Conservation (phyloP, 1,284 basidiomycete genomes). For the Cutaneotrichosporon sp. region DNA sequence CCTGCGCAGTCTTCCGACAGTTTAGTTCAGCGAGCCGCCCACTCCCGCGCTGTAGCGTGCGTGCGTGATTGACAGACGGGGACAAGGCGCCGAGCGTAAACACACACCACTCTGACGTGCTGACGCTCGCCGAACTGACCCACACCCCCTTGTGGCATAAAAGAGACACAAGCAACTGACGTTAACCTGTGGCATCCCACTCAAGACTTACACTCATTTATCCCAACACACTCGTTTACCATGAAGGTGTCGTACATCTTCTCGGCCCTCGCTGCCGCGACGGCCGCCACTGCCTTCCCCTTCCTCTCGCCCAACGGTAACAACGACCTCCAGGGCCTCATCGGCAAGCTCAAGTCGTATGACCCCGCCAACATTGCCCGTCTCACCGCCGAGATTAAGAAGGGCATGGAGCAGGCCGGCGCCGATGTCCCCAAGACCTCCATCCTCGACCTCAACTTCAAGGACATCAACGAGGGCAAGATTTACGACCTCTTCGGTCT, state of each 20-base stretch:
- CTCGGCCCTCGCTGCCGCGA: slow-evolving; percentile 4
- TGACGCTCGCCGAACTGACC: no score
- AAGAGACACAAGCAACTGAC: no score
- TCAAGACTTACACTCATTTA: no score
- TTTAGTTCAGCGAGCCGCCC: no score
- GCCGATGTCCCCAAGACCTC: slow-evolving; percentile 1
- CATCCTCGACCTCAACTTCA: slow-evolving; percentile 4
- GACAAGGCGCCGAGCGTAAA: no score
- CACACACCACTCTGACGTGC: no score
- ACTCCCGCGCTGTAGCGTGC: no score
- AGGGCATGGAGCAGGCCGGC: slow-evolving; percentile 10
- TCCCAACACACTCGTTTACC: slow-evolving; percentile 3
- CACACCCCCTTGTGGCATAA: no score
- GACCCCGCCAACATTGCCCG: slow-evolving; percentile 3
- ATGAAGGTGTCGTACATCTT: slow-evolving; percentile 10
- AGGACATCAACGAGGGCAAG: background rate
- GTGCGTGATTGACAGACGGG: no score
- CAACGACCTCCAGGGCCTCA: slow-evolving; percentile 3
- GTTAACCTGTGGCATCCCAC: no score
- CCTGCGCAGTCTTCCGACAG: no score
- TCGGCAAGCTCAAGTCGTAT: slow-evolving; percentile 3
- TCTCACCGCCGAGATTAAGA: slow-evolving; percentile 7
- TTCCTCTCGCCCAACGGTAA: slow-evolving; percentile 8
- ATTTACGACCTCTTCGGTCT: slow-evolving; percentile 9
- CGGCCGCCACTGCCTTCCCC: slow-evolving; percentile 9